phyloP scores from a whole-genome alignment of 2,329 filamentous ascomycete genomes.

The Aspergillus candidus region DNA sequence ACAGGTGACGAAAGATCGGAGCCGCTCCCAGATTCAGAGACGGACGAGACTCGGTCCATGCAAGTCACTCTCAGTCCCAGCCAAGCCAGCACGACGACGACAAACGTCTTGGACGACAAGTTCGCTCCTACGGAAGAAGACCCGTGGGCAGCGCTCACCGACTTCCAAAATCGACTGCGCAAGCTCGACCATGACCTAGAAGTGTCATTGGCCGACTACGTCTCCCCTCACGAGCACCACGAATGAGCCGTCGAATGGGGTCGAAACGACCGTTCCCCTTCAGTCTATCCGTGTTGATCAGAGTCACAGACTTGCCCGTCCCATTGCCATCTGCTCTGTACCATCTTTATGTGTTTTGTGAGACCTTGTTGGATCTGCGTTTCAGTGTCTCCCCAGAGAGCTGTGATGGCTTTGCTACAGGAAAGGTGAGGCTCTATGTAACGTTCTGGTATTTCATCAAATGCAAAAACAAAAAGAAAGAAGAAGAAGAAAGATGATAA shows the following conservation, averaged over 20 bases:
- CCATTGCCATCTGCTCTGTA: no score
- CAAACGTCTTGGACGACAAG: constrained; percentile 7
- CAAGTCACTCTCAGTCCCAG: constrained; percentile 12
- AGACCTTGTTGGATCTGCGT: no score
- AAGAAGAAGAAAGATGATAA: no score
- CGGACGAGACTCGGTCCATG: constrained; percentile 21
- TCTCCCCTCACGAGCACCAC: constrained; percentile 8
- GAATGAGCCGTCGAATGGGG: not conserved
- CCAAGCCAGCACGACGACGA: constrained; percentile 5
- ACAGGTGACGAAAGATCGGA: constrained; percentile 22
- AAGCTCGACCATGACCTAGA: constrained; percentile 16
- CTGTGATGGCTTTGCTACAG: not conserved
- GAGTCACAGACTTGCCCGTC: no score
- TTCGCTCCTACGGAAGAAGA: constrained; percentile 3
- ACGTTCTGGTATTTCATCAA: no score
- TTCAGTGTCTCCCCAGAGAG: no score
- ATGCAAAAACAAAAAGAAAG: no score
- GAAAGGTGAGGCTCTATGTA: no score
- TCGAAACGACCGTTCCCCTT: no score
- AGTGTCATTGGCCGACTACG: constrained; percentile 10
- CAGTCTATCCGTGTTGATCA: no score
- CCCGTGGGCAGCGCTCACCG: constrained; percentile 13
- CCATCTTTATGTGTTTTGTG: no score
- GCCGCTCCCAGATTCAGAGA: constrained; percentile 20
- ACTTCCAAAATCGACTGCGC: constrained; percentile 14